Evolutionary conservation across 2,329 filamentous ascomycete species (phyloP).

Genomic region (Paraphaeosphaeria minitans): DNA sequence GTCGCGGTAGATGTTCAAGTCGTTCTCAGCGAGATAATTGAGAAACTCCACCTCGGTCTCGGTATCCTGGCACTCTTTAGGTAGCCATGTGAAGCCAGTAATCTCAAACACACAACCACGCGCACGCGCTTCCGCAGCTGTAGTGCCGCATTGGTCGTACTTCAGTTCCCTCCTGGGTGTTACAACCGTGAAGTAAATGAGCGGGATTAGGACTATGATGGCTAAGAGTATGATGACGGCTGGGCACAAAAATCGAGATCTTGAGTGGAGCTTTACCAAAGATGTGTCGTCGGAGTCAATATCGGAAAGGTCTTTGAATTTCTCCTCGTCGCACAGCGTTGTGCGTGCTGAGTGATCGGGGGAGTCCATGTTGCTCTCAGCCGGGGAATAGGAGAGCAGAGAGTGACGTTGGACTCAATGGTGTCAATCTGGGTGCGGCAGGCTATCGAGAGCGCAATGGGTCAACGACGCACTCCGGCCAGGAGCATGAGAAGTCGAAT

Average conservation of each 20-base stretch:
- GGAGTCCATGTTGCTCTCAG: neutral
- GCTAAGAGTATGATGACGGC: neutral
- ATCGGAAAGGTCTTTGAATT: slow-evolving; percentile 9
- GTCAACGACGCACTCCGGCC: neutral
- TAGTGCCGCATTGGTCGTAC: slow-evolving; percentile 11
- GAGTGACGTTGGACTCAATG: neutral
- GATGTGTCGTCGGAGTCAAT: slow-evolving; percentile 2
- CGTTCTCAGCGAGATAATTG: neutral
- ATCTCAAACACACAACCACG: slow-evolving; percentile 8
- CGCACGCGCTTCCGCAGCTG: slow-evolving; percentile 10
- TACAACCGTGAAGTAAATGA: neutral
- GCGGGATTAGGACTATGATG: neutral
- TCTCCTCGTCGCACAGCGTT: slow-evolving; percentile 8
- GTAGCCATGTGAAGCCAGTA: slow-evolving; percentile 9
- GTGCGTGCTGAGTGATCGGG: neutral
- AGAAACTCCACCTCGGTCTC: slow-evolving; percentile 8
- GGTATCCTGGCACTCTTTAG: slow-evolving; percentile 4
- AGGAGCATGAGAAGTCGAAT: neutral
- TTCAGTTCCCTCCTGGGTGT: neutral
- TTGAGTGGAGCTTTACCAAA: neutral
- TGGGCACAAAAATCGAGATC: neutral
- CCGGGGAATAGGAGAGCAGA: neutral
- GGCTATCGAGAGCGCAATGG: neutral
- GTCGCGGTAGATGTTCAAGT: slow-evolving; percentile 7
- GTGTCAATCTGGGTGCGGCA: neutral